phyloP scores from a whole-genome alignment of 1,284 basidiomycete species.

The Irpex lacteus region DNA sequence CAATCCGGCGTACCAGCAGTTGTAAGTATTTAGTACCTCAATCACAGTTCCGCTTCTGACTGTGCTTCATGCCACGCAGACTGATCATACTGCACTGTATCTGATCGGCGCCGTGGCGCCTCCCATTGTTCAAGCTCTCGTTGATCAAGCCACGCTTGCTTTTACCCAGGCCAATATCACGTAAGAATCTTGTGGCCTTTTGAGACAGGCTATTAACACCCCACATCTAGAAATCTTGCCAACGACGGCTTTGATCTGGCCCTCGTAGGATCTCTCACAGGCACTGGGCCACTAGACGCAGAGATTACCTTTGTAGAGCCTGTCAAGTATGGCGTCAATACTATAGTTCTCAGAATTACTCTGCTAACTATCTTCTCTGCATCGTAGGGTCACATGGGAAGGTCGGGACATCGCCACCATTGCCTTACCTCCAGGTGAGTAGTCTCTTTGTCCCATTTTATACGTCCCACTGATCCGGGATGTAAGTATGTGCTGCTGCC shows the following conservation, averaged over 20 bases:
- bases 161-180: constrained; percentile 67
- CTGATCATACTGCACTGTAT: constrained; percentile 63
- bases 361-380: constrained; percentile 3
- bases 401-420: constrained; percentile 69
- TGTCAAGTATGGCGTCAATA: constrained; percentile 36
- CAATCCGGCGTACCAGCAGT: constrained; percentile 61
- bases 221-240: constrained; percentile 42
- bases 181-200: background rate
- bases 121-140: constrained; percentile 67
- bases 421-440: constrained; percentile 50
- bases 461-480: constrained; percentile 1
- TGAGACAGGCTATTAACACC: background rate
- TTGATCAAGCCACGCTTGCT: constrained; percentile 53
- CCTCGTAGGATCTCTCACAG: constrained; percentile 56
- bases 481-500: constrained; percentile 65
- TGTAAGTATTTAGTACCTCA: constrained; percentile 32
- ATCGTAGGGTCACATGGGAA: constrained; percentile 57
- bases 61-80: constrained; percentile 32
- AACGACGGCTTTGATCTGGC: constrained; percentile 62
- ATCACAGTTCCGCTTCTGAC: background rate
- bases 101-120: constrained; percentile 68
- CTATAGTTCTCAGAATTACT: background rate
- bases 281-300: constrained; percentile 65
- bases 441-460: constrained; percentile 13
- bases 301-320: constrained; percentile 61